These are phyloP conservation scores for Alternaria sp. DNA, from an alignment of 2,329 filamentous ascomycete species.

Conservation along the genomic window DNA sequence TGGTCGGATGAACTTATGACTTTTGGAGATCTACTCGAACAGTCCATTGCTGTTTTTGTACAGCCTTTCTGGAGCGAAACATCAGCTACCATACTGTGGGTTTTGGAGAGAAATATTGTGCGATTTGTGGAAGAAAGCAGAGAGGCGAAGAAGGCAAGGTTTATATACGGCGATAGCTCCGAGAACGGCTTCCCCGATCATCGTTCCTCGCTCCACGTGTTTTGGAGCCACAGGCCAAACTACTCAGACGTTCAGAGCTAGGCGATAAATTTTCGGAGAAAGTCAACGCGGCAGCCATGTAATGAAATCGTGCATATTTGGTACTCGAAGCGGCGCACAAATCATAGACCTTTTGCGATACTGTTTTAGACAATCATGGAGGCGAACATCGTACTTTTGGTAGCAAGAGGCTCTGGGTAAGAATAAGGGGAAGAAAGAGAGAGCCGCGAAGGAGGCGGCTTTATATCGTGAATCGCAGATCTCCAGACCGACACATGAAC, in stretches of 20 bases:
- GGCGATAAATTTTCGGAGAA: background rate
- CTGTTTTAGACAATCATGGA: background rate
- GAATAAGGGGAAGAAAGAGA: background rate
- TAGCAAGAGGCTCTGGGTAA: background rate
- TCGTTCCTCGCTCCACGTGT: background rate
- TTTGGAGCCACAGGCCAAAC: background rate
- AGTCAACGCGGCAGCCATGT: background rate
- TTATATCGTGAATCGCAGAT: background rate
- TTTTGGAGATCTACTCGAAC: background rate
- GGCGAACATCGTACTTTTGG: rapidly evolving
- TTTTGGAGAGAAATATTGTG: too few relatives aligned
- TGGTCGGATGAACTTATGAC: background rate
- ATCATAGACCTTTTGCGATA: background rate
- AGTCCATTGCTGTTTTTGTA: too few relatives aligned
- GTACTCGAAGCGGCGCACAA: background rate
- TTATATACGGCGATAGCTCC: background rate
- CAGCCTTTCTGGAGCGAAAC: too few relatives aligned
- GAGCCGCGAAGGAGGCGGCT: background rate
- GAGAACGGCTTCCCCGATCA: background rate
- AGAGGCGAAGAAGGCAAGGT: background rate
- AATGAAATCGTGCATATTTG: background rate
- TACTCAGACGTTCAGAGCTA: background rate
- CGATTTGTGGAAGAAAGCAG: background rate
- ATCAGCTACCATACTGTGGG: too few relatives aligned
- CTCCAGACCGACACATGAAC: background rate